Conservation (phyloP, 2,329 filamentous ascomycete species). For the Nemania sp. region DNA sequence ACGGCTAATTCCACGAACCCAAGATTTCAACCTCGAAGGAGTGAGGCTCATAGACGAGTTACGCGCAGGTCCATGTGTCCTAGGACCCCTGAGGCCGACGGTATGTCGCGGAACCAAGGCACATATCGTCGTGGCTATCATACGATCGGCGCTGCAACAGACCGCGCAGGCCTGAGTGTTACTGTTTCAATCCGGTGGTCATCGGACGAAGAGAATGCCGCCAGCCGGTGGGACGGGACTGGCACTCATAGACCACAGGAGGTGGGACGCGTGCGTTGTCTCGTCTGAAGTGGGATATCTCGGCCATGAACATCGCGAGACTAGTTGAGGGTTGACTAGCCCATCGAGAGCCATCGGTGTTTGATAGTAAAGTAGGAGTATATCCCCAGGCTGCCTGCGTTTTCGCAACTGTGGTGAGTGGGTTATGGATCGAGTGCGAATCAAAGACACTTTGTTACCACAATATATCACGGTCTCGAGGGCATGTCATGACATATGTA, state of each 20-base stretch:
- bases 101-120: background rate
- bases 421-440: background rate
- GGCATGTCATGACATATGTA: background rate
- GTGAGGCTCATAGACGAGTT: background rate
- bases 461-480: no score
- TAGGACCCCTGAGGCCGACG: background rate
- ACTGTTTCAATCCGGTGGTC: conserved; percentile 20
- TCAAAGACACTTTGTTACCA: background rate
- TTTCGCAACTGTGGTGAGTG: background rate
- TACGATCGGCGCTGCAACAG: conserved; percentile 2
- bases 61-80: background rate
- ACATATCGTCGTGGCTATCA: background rate
- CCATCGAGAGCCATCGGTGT: background rate
- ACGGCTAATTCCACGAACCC: background rate
- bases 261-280: conserved; percentile 25
- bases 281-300: conserved; percentile 14
- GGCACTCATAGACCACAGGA: conserved; percentile 4
- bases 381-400: background rate
- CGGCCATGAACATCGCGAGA: background rate
- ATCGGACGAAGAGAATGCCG: conserved; percentile 24
- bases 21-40: background rate
- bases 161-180: conserved; percentile 7
- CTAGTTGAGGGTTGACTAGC: background rate
- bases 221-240: conserved; percentile 20
- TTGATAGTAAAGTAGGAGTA: background rate